Base-by-base conservation (phyloP, 805 yeast genomes). In the Candida dajiaensis region DNA sequence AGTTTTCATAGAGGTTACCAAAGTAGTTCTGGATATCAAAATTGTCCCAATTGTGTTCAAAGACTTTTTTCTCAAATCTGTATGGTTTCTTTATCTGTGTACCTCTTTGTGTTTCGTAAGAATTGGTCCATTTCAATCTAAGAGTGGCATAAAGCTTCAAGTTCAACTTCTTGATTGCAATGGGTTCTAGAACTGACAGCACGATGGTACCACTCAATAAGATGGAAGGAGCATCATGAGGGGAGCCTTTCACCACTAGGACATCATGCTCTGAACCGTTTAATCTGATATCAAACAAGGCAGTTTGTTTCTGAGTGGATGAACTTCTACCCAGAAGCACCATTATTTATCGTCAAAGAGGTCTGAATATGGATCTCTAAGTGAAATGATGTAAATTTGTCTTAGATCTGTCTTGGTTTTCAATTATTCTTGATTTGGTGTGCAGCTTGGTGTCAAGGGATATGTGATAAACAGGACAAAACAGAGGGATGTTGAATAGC, bases 1-100 rank as follows among this genome's bases (percentile, higher is more conserved):
- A 44, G 54, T 55, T 50, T 45, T 56, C 62, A 31, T 59, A 51
- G 1, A 61, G 46, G 42, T 66, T 62, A 18, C 61, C 56, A 41
- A 67, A 57, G 49, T 67, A 63, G 47, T 68, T 71, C 48, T 73
- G 72, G 40, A 83, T 66, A 47, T 82, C 85, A 23, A 76, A 69
- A 53, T 80, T 74, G 53, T 84, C 89, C 96, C 96, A 88, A 38
- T 69, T 73, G 60, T 85, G 83, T 55, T 89, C 95, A 62, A 76
- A 90, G 15, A 92, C 63, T 38, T 77, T 71, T 55, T 77, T 80
- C 45, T 82, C 85, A 57, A 76, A 78, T 40, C 72, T 71, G 42
- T 68, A 62, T 20, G 82, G 79, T 59, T 75, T 68, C 23, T 71
- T 58, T 47, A 67, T 64, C 16, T 60, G 47, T 35, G 72, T 52